Evolutionary conservation across 2,329 filamentous ascomycete genomes (phyloP), one percentile per base, ranked within the genome.

Genomic region (Colletotrichum viniferum): DNA sequence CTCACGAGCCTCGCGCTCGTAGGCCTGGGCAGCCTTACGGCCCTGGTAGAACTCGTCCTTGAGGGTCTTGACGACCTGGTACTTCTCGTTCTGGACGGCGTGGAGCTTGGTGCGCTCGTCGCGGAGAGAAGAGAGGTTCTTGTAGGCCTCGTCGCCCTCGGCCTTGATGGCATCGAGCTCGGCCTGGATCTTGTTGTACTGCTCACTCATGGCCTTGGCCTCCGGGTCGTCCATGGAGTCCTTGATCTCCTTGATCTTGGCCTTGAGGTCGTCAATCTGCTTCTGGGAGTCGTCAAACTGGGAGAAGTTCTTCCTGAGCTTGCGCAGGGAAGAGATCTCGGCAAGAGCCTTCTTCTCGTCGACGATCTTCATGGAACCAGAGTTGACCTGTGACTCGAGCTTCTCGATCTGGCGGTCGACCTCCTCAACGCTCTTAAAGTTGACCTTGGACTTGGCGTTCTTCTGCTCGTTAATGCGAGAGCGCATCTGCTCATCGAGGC

Each of bases 321-420:
- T 98, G 85, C 94, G 93, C 79, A 98, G 88, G 83, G 88, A 93
- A 64, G 94, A 94, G 80, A 98, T 93, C 81, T 98, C 95, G 66
- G 91, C 87, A 24, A 98, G 90, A 10, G 95, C 93, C 91, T 98
- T 98, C 90, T 95, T 97, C 91, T 98, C 97, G 81, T 99, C 97
- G 13, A 98, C 97, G 67, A 99, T 89, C 87, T 96, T 98, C 94
- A 99, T 96, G 84, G 91, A 94, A 78, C 96, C 96, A 43, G 92
- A 91, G 84, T 98, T 95, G 80, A 98, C 96, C 84, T 96, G 91
- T 85, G 93, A 93, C 79, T 98, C 95, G 69, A 98, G 92, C 68
- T 89, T 89, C 76, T 91, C 90, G 80, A 98, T 97, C 85, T 97
- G 92, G 77, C 90, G 89, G 84, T 98, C 95, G 78, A 99, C 88